Base-by-base conservation (phyloP, 225 moss, liverwort and hornwort genomes). In the Marchantia paleacea region DNA sequence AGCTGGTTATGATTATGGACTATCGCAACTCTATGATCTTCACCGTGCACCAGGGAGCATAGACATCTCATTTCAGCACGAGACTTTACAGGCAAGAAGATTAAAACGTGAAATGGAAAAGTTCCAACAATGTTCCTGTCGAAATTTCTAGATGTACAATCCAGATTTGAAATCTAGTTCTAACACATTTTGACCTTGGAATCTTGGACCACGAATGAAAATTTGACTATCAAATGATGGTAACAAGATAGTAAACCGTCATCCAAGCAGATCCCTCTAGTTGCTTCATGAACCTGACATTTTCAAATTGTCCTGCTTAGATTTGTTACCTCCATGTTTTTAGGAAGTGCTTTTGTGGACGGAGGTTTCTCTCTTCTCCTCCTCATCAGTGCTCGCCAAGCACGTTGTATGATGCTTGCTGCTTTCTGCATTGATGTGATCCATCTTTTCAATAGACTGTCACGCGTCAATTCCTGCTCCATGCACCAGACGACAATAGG, bases 351-450 rank as follows among this genome's bases (percentile, higher is more conserved):
- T 61, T 80, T 80, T 47, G 39, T 12, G 11, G 73, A 63, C 51
- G 86, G 60, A 16, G 58, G 6, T 50, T 52, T 83, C 25, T 82
- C 86, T 77, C 75, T 80, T 75, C 79, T 77, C 48, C 80, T 87
- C 77, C 75, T 82, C 75, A 83, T 71, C 24, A 75, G 61, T 16
- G 80, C 81, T 78, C 87, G 81, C 89, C 91, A 91, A 62, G 86
- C 80, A 31, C 85, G 88, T 75, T 91, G 91, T 80, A 91, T 91
- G 14, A 82, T 80, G 53, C 83, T 82, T 53, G 88, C 91, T 74
- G 89, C 88, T 72, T 81, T 87, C 77, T 88, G 80, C 83, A 88
- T 84, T 78, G 85, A 80, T 69, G 31, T 79, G 24, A 84, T 82
- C 85, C 83, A 84, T 52, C 84, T 69, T 81, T 79, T 79, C 26